Base-by-base conservation (phyloP, 1,284 basidiomycete species). In the Moesziomyces antarcticus region DNA sequence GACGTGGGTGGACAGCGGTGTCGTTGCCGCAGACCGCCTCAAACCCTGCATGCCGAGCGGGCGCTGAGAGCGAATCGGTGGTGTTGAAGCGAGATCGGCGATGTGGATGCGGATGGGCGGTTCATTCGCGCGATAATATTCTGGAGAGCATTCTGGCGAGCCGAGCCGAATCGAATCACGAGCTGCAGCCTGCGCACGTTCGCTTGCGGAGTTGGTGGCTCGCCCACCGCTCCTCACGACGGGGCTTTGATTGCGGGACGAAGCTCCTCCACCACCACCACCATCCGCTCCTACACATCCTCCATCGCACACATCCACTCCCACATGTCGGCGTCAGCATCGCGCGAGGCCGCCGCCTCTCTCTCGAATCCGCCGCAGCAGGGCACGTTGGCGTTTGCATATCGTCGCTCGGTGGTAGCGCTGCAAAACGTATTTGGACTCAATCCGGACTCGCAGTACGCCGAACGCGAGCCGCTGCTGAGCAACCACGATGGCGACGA, bases 361-460 rank as follows among this genome's bases (percentile, higher is more conserved):
- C 65, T 78, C 27, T 60, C 76, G n/a, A 50, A 70, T 44, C 70
- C 74, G 14, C 47, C 62, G 16, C 50, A 73, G 47, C 65, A 65
- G 33, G 77, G 78, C 25, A 77, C 78, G 9, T 66, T 80, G 35
- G 58, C 71, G 11, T 62, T 66, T 24, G 73, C 75, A 42, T 80
- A 79, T 51, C 70, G 78, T 20, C 68, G 74, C 24, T 78, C 76
- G 27, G 66, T 80, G 13, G 56, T 76, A 25, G 77, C 75, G 14
- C 60, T 80, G 6, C 78, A 80, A 33, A 59, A 53, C 58, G 40
- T 75, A 7, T 77, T 80, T 62, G 77, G 77, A 50, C 47, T 47
- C 50, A 65, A 50, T 49, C 21, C 52, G 1, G 74, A 65, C 14
- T 62, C 64, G 13, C 58, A 76, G 35, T 73, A 78, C 27, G 73